Evolutionary conservation across 2,329 filamentous ascomycete genomes (phyloP).

Genomic region (Elsinoe ampelina): DNA sequence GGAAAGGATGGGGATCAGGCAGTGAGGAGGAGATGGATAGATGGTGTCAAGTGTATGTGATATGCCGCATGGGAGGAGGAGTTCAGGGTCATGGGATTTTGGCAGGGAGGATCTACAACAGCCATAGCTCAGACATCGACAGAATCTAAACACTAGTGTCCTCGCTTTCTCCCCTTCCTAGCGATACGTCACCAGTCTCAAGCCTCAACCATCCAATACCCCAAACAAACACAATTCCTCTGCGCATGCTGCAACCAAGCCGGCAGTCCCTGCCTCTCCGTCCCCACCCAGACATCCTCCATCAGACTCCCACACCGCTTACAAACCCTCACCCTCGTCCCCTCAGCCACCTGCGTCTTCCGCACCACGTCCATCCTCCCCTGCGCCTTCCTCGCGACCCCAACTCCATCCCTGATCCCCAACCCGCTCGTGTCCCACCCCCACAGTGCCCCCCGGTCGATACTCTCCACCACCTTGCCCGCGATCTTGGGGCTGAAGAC

Average conservation of each 20-base stretch:
- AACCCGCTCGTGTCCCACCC: conserved; percentile 64
- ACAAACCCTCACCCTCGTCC: conserved; percentile 31
- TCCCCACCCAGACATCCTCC: conserved; percentile 32
- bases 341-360: conserved; percentile 37
- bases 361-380: conserved; percentile 47
- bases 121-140: not conserved
- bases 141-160: not conserved
- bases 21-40: not conserved
- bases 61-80: too few relatives aligned
- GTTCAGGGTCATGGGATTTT: too few relatives aligned
- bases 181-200: too few relatives aligned
- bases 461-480: conserved; percentile 46
- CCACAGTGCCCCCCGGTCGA: conserved; percentile 60
- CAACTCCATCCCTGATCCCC: conserved; percentile 49
- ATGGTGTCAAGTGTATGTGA: too few relatives aligned
- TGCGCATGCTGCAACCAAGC: conserved; percentile 25
- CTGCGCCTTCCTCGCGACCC: conserved; percentile 26
- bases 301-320: conserved; percentile 37
- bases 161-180: too few relatives aligned
- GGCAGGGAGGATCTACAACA: too few relatives aligned
- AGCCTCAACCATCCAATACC: conserved; percentile 17
- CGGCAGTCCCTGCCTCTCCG: conserved; percentile 16
- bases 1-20: not conserved
- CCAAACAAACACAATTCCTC: conserved; percentile 23
- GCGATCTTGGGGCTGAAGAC: conserved; percentile 42